Evolutionary conservation across 345 rosid species (phyloP), one percentile per base, ranked within the genome.

Genomic region (Odontarrhena argentea): DNA sequence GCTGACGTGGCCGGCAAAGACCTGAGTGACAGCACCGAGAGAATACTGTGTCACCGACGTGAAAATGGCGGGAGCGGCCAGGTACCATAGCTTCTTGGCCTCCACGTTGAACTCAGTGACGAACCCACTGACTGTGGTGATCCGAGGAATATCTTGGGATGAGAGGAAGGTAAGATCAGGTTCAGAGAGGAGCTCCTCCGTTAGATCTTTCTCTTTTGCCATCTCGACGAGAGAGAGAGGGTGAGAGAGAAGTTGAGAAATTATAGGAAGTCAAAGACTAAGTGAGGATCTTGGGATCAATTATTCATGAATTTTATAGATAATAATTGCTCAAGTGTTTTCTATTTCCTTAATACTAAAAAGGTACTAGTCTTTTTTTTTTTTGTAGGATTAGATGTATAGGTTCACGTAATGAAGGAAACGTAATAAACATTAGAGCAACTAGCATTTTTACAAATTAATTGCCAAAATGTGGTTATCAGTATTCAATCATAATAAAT

Each of bases 61-160:
- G 87, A 90, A 93, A 73, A 93, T 86, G 77, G 98, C 98, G 0
- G 98, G 97, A 13, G 89, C 95, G 1, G 98, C 98, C 0, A 93
- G 79, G 81, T 61, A 85, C 98, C 98, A 90, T 2, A 93, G 81
- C 70, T 85, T 93, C 70, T 78, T 84, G 26, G 78, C 55, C 59
- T 93, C 97, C 3, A 34, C 52, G 35, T 40, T 43, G 70, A 81
- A 93, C 74, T 88, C 86, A 7, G 77, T 76, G 46, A 59, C 69
- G 77, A 93, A 90, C 22, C 71, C 89, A 0, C 68, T 46, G 61
- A 67, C 13, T 56, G 66, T 69, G 32, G 75, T 68, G 75, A 75
- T 75, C 63, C 46, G 78, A 69, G 63, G 9, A 24, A 75, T 75
- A 68, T 75, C 78, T 2, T 37, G 68, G 63, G 69, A 30, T 48